A percentile compares a stretch with the other conserved stretches of the same genome.
phyloP scores from a whole-genome alignment of 1,284 basidiomycete species.

The Cerioporus squamosus region DNA sequence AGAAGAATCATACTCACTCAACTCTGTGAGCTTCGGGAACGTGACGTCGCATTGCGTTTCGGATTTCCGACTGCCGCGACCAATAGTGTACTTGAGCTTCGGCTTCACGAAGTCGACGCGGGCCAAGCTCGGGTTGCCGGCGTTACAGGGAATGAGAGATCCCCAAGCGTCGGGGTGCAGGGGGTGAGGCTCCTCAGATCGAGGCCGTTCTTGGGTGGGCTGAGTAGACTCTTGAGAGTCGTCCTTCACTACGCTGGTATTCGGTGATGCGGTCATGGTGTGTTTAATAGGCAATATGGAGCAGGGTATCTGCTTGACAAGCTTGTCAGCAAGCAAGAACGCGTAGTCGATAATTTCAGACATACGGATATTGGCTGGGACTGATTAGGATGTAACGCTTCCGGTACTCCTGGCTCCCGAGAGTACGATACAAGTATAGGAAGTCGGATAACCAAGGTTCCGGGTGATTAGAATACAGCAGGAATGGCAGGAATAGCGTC shows the following conservation, averaged over 20 bases:
- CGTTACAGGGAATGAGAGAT: constrained; percentile 7
- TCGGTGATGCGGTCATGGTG: too few relatives aligned
- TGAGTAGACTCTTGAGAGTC: constrained; percentile 5
- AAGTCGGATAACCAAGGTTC: too few relatives aligned
- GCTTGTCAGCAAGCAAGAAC: too few relatives aligned
- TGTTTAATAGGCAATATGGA: too few relatives aligned
- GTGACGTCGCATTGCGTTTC: neutral
- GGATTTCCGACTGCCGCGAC: neutral
- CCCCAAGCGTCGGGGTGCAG: neutral
- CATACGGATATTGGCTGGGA: too few relatives aligned
- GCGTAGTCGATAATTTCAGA: too few relatives aligned
- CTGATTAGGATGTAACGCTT: too few relatives aligned
- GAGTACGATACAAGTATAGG: too few relatives aligned
- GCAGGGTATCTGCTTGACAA: too few relatives aligned
- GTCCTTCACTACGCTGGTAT: neutral
- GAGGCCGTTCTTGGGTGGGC: neutral
- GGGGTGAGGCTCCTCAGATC: neutral
- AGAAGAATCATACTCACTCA: neutral
- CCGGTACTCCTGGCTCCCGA: too few relatives aligned
- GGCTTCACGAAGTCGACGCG: constrained; percentile 6
- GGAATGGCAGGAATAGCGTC: too few relatives aligned
- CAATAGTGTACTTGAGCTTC: constrained; percentile 1
- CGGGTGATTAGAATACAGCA: too few relatives aligned
- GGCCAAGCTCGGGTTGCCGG: neutral
- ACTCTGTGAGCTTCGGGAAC: neutral